Evolutionary conservation across 208 protist species (phyloP).

Genomic region (Trypanosoma congolense): DNA sequence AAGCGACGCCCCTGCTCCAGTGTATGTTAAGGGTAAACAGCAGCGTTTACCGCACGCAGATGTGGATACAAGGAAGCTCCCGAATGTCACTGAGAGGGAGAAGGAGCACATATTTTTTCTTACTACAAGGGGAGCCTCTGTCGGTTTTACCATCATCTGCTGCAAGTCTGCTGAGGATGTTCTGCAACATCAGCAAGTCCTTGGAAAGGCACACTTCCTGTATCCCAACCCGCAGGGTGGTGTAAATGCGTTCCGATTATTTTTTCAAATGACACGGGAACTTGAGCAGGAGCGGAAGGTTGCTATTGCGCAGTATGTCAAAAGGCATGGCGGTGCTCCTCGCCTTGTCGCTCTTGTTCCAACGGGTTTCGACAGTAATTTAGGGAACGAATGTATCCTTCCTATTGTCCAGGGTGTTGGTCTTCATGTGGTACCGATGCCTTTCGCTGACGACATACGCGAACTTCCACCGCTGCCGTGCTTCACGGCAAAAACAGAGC

Average conservation of each 20-base stretch:
- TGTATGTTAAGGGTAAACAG: conserved; percentile 1
- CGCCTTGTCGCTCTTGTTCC: conserved; percentile 74
- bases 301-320: conserved; percentile 65
- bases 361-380: conserved; percentile 17
- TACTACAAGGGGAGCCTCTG: conserved; percentile 25
- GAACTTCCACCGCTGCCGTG: conserved; percentile 24
- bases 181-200: conserved; percentile 44
- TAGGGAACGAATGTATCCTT: background rate
- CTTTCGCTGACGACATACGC: conserved; percentile 80
- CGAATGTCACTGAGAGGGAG: conserved; percentile 42
- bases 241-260: conserved; percentile 44
- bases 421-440: conserved; percentile 76
- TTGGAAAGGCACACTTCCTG: conserved; percentile 44
- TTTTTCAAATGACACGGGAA: conserved; percentile 56
- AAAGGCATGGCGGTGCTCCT: conserved; percentile 26
- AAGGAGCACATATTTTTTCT: conserved; percentile 27
- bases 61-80: conserved; percentile 23
- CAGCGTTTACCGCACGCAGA: conserved; percentile 10
- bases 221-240: conserved; percentile 41
- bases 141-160: conserved; percentile 66
- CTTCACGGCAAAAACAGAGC: conserved; percentile 6
- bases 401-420: conserved; percentile 54
- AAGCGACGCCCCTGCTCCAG: conserved; percentile 11
- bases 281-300: conserved; percentile 46
- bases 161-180: conserved; percentile 56